Evolutionary conservation across 1,284 basidiomycete species (phyloP).

Genomic region (Marasmius oreades): DNA sequence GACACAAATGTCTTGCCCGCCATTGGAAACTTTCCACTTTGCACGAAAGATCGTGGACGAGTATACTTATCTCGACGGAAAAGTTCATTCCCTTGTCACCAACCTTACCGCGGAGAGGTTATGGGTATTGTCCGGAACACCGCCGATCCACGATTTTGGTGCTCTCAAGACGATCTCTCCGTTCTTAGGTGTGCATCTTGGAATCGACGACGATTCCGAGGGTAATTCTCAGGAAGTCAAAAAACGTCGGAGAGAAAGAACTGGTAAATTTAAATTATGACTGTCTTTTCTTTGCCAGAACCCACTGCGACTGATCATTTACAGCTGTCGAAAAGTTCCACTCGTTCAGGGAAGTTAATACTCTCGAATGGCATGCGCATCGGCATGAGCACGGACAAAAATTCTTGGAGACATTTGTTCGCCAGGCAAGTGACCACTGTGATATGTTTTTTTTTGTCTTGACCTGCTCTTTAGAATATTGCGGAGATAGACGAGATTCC

Average conservation of each 20-base stretch:
- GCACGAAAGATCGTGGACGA: slow-evolving; percentile 90
- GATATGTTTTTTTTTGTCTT: not conserved
- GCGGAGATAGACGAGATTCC: slow-evolving; percentile 97
- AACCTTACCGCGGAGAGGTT: slow-evolving; percentile 75
- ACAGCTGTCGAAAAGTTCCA: slow-evolving; percentile 90
- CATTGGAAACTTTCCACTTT: slow-evolving; percentile 91
- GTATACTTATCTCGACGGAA: slow-evolving; percentile 89
- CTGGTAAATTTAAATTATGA: slow-evolving; percentile 66
- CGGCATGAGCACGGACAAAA: slow-evolving; percentile 80
- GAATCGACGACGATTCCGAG: slow-evolving; percentile 87
- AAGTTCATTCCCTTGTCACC: slow-evolving; percentile 77
- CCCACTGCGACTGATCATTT: slow-evolving; percentile 6
- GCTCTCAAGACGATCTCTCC: slow-evolving; percentile 89
- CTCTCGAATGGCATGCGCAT: slow-evolving; percentile 87
- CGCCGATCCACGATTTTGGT: slow-evolving; percentile 88
- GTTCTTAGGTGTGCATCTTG: slow-evolving; percentile 83
- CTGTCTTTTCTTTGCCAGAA: too few relatives aligned
- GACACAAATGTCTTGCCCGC: slow-evolving; percentile 76
- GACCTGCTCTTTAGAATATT: slow-evolving; percentile 62
- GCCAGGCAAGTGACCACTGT: slow-evolving; percentile 54
- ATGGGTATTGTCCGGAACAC: slow-evolving; percentile 97
- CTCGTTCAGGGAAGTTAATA: slow-evolving; percentile 93
- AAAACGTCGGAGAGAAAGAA: slow-evolving; percentile 80
- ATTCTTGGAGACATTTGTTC: slow-evolving; percentile 83
- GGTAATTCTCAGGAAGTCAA: slow-evolving; percentile 73